Base-by-base conservation (phyloP, 2,329 filamentous ascomycete genomes). In the Pseudofabraea citricarpa region DNA sequence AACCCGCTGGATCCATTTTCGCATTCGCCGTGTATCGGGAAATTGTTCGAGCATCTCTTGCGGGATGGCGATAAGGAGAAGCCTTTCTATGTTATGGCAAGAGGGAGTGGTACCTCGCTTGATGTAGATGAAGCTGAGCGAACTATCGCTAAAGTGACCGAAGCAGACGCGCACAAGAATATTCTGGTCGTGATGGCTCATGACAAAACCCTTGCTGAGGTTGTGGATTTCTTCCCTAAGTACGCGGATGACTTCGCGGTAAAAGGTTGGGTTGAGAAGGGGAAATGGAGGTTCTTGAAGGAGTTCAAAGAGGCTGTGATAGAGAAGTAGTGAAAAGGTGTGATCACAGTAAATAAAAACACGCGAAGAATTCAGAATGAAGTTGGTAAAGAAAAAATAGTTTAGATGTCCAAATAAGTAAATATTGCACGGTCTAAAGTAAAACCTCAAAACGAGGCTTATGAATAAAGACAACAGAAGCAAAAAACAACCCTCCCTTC, bases 171-270 rank as follows among this genome's bases (percentile, higher is more conserved):
- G 2, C 52, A 61, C 6, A 64, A 69, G 12, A 61, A 68, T 29
- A 53, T 75, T 3, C 58, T 77, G 12, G 61, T 74, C 4, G 55
- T 70, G 2, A 64, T 72, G 20, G 69, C 73, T 6, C 73, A 77
- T 50, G 73, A 77, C 52, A 58, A 60, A 29, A 62, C 54, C 44
- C 45, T 76, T 36, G 40, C 68, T 24, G 58, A 62, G 19, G 59
- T 72, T 3, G 56, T 72, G 1, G 69, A 73, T 6, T 69, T 76
- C 45, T 79, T 74, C 50, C 74, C 75, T 0, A 61, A 65, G 40
- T 61, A 52, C n/a, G 66, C 68, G 9, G 72, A 76, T 50, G 63
- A 62, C 5, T 77, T 73, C 58, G 55, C 59, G 45, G 49, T 61
- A 43, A 70, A 73, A 50, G 68, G 65, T 0, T 72, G 69, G 68